Base-by-base conservation (phyloP, 257 asterid genomes). In the Solanum pimpinellifolium region DNA sequence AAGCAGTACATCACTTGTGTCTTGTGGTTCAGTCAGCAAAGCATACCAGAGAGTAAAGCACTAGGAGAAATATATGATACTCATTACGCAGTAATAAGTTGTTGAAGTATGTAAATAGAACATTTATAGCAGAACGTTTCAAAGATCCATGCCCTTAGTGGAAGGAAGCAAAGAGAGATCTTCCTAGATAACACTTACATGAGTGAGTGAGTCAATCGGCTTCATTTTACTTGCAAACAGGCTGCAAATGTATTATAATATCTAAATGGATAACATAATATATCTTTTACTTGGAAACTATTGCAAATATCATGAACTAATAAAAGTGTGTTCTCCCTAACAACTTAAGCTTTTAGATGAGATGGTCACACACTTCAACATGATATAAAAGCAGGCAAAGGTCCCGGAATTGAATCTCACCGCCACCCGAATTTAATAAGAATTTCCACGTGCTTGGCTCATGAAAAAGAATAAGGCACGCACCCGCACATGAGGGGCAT, bases 21-120 rank as follows among this genome's bases (percentile, higher is more conserved):
- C 66, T 27, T 80, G 84, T 80, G 84, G 84, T 47, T 80, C 39
- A 77, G 42, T 47, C 84, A 47, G 44, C 66, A 80, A 69, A 80
- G 69, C 85, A 80, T 80, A 47, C 69, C 85, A 80, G 44, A 80
- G 69, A 47, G 39, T 80, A 80, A 80, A 80, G 69, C 85, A 49
- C 69, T 29, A 80, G 69, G 44, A 49, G 29, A 80, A 47, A 21
- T 49, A 49, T 29, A 47, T 49, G 85, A 80, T 29, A 47, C 68
- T 80, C 20, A 6, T 15, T 80, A 80, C 4, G 29, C 20, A 0
- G 29, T 80, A 80, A 49, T 29, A 47, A 29, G 44, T 29, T 27
- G 46, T 20, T 49, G 44, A 49, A 80, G 68, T 31, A 47, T 10
- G 85, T 80, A 49, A 18, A 29, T 44, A 80, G 66, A 80, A 29